Evolutionary conservation across 2,329 filamentous ascomycete species (phyloP).

Genomic region (Aspergillus sp.): DNA sequence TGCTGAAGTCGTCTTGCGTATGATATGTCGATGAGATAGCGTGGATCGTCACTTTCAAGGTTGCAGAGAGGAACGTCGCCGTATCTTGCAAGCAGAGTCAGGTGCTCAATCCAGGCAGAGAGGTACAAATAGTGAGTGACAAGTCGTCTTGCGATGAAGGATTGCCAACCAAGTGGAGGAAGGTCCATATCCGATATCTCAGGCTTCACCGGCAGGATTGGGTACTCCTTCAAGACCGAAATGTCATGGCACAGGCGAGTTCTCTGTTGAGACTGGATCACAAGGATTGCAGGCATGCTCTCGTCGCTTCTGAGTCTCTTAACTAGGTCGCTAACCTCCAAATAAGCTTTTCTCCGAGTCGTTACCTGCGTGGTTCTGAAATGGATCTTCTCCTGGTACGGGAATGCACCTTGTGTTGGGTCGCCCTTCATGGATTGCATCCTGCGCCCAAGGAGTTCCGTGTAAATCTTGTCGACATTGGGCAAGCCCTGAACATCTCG

Average conservation of each 20-base stretch:
- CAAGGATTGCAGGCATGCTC: constrained; percentile 68
- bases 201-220: constrained; percentile 71
- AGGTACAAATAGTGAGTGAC: constrained; percentile 87
- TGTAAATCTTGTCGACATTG: constrained; percentile 83
- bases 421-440: constrained; percentile 61
- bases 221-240: constrained; percentile 74
- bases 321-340: constrained; percentile 79
- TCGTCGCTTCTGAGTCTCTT: constrained; percentile 90
- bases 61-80: constrained; percentile 95
- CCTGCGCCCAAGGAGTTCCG: constrained; percentile 60
- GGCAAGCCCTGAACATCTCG: constrained; percentile 80
- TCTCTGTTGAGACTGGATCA: constrained; percentile 83
- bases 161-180: constrained; percentile 89
- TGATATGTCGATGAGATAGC: constrained; percentile 90
- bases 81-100: constrained; percentile 81
- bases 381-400: constrained; percentile 76
- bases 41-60: constrained; percentile 84
- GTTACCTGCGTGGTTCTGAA: constrained; percentile 86
- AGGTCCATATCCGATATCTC: constrained; percentile 79
- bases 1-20: constrained; percentile 85
- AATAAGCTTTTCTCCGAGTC: constrained; percentile 77
- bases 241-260: constrained; percentile 77
- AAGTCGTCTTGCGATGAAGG: constrained; percentile 75
- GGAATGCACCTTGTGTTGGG: constrained; percentile 71
- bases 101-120: constrained; percentile 84